Base-by-base conservation (phyloP, 2,329 filamentous ascomycete genomes). In the Beauveria scarabaeidicola region DNA sequence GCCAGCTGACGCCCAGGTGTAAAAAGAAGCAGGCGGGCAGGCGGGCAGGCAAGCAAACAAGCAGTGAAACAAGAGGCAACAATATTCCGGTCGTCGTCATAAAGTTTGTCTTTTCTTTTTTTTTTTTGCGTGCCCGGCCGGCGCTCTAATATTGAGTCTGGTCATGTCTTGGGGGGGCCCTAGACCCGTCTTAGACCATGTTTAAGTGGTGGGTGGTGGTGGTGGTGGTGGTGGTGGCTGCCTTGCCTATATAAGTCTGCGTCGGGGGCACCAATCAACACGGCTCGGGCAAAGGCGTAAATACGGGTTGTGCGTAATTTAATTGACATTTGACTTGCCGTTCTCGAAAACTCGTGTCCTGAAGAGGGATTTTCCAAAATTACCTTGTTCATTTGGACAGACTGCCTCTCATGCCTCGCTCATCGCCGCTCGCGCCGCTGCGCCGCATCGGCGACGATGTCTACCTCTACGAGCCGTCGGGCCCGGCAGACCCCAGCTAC, bases 381-480 rank as follows among this genome's bases (percentile, higher is more conserved):
- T 5, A 13, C 10, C 1, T 15, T 36, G 32, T 36, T 6, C 5
- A 32, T 13, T 13, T 36, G 32, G 32, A 36, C 32, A 23, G 3
- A 3, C n/a, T 48, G 23, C 47, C 11, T 41, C 15, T 38, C 25
- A 60, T 60, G 57, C 48, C 58, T 52, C 11, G 36, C 25, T 15
- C 44, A 19, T 51, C 46, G 25, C 51, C 52, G 11, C 36, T 55
- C 40, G 58, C 58, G 29, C 44, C 58, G 23, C 25, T 60, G 41
- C 27, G 27, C 9, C 29, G 50, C 7, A 59, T 59, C 32, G 58
- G 58, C 3, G 58, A 60, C 52, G 58, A 60, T 19, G 36, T 60
- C 13, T 60, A 56, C 47, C 27, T 60, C 13, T 57, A 56, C 40
- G 59, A 60, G 29, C 59, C 59, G 25, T 29, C 46, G 23, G 50